Conservation (phyloP, 371 early-diverging fungal species). For the Rhizopus sp. region DNA sequence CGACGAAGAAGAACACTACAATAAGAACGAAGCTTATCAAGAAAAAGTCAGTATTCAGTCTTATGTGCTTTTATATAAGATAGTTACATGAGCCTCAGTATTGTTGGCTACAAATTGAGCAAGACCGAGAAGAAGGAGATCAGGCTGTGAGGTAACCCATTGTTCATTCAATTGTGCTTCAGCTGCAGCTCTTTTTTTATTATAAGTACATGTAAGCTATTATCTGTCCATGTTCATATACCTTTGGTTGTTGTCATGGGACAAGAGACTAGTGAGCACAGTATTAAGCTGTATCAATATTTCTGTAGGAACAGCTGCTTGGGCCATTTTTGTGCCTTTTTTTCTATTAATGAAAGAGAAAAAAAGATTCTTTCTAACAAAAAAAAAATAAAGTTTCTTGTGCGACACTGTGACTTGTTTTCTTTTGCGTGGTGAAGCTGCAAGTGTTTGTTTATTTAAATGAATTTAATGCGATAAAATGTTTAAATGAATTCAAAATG, state of each 20-base stretch:
- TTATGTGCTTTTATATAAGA: background rate
- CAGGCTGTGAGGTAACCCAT: constrained; percentile 72
- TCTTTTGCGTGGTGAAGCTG: constrained; percentile 4
- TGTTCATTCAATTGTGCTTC: constrained; percentile 73
- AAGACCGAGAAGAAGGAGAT: constrained; percentile 68
- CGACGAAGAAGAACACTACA: constrained; percentile 89
- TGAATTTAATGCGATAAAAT: too few species aligned
- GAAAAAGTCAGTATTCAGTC: constrained; percentile 6
- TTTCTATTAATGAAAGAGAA: constrained; percentile 8
- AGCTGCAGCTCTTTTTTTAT: constrained; percentile 63
- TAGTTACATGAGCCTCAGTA: constrained; percentile 54
- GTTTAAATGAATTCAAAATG: too few species aligned
- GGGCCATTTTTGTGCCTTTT: constrained; percentile 36
- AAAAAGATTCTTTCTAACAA: constrained; percentile 3
- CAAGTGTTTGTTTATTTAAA: too few species aligned
- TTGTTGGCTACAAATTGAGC: constrained; percentile 61
- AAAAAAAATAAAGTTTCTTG: constrained; percentile 8
- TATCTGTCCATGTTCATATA: constrained; percentile 11
- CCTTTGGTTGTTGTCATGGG: constrained; percentile 60
- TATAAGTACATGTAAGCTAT: constrained; percentile 2
- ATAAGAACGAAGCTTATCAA: constrained; percentile 78
- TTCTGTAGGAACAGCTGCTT: constrained; percentile 55
- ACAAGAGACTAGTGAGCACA: constrained; percentile 59
- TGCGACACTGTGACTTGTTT: constrained; percentile 20
- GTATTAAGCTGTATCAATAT: constrained; percentile 61